These are phyloP conservation scores for Tricholoma sp. DNA, from an alignment of 768 basidiomycete species.

Conservation along the genomic window DNA sequence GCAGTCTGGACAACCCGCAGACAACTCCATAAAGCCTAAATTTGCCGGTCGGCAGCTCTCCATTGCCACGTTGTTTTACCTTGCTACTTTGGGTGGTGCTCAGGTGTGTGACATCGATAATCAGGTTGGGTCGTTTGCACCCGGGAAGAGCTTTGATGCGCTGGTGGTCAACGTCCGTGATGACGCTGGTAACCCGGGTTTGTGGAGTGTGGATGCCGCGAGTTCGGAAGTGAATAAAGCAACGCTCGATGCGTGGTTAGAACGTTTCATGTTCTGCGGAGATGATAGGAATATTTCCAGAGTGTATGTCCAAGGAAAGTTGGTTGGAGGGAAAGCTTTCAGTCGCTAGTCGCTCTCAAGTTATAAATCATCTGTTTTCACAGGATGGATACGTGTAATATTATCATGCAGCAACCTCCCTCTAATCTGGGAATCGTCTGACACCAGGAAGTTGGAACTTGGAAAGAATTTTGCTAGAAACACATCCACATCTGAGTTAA, in stretches of 20 bases:
- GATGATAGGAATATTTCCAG: conserved; percentile 79
- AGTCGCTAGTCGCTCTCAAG: neutral
- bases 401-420: too few relatives aligned
- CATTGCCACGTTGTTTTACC: conserved; percentile 74
- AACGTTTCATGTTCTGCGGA: conserved; percentile 82
- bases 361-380: too few relatives aligned
- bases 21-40: conserved; percentile 1
- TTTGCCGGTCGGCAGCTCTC: conserved; percentile 64
- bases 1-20: conserved; percentile 18
- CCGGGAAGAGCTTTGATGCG: conserved; percentile 90
- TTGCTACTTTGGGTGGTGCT: conserved; percentile 92
- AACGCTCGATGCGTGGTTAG: conserved; percentile 45
- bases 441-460: too few relatives aligned
- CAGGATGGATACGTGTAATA: neutral
- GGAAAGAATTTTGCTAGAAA: too few relatives aligned
- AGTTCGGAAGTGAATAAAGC: conserved; percentile 21
- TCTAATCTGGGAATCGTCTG: too few relatives aligned
- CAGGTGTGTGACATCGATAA: conserved; percentile 68
- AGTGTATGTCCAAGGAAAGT: conserved; percentile 80
- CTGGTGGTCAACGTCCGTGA: conserved; percentile 59
- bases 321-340: conserved; percentile 64
- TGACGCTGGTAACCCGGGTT: conserved; percentile 48
- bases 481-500: too few relatives aligned
- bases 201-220: conserved; percentile 47
- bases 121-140: conserved; percentile 68